A percentile compares a stretch with the other conserved stretches of the same genome.
Conservation (phyloP, 768 basidiomycete genomes). For the Kwoniella mangroviensis region DNA sequence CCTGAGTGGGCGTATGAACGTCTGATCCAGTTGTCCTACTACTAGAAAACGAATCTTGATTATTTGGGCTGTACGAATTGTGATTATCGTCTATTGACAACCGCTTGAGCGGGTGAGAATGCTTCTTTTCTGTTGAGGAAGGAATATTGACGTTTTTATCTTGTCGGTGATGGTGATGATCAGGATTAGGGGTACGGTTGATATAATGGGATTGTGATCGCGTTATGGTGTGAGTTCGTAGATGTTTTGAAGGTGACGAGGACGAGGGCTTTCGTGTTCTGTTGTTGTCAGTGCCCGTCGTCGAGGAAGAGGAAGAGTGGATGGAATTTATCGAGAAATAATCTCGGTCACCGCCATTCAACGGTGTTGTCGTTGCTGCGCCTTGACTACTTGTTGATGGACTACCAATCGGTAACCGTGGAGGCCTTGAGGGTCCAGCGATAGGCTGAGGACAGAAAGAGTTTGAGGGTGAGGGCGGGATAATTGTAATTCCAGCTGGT, state of each 20-base stretch:
- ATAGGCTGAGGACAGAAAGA: slow-evolving; percentile 2
- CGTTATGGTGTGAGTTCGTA: neutral
- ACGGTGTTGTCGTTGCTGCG: neutral
- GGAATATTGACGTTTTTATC: slow-evolving; percentile 15
- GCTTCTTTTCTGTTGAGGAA: slow-evolving; percentile 1
- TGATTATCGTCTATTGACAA: slow-evolving; percentile 20
- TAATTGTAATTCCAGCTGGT: slow-evolving; percentile 26
- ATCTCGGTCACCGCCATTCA: slow-evolving; percentile 10
- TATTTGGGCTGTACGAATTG: neutral
- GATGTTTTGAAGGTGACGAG: slow-evolving; percentile 5
- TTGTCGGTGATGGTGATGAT: neutral
- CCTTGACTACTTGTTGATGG: neutral
- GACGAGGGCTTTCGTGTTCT: neutral
- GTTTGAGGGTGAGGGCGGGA: slow-evolving; percentile 19
- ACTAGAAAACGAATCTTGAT: neutral
- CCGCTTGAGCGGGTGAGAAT: slow-evolving; percentile 16
- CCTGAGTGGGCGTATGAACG: slow-evolving; percentile 23
- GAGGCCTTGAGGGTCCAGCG: neutral
- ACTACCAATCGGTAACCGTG: neutral
- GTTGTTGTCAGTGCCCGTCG: neutral
- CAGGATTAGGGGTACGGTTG: neutral
- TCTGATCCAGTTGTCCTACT: slow-evolving; percentile 15
- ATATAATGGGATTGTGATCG: slow-evolving; percentile 12
- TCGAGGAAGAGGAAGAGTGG: neutral
- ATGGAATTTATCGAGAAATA: neutral